A percentile compares a stretch with the other conserved stretches of the same genome.
phyloP scores from a whole-genome alignment of 768 basidiomycete genomes.

The Rhodotorula taiwanensis region DNA sequence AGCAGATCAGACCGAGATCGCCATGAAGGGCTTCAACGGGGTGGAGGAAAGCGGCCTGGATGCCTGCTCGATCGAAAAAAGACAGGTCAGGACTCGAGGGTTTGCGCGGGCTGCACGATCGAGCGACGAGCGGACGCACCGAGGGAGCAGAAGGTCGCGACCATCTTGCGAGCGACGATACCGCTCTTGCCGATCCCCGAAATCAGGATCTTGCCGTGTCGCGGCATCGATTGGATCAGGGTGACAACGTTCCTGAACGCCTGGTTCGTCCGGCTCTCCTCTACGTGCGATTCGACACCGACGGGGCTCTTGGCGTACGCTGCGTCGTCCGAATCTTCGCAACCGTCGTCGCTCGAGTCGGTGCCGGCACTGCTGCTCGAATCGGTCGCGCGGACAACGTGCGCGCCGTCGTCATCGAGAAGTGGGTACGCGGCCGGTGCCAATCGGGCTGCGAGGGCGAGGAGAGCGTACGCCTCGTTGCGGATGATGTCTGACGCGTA shows the following conservation, averaged over 20 bases:
- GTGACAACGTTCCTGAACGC: conserved; percentile 35
- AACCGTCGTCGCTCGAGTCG: conserved; percentile 4
- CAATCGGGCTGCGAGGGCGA: conserved; percentile 39
- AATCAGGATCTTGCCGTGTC: conserved; percentile 36
- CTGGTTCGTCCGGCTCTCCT: conserved; percentile 28
- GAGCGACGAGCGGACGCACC: conserved; percentile 23
- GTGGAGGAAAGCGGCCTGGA: conserved; percentile 39
- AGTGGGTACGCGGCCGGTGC: conserved; percentile 27
- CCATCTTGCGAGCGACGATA: conserved; percentile 39
- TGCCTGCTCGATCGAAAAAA: conserved; percentile 17
- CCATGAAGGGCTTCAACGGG: conserved; percentile 41
- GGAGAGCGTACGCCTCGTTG: conserved; percentile 40
- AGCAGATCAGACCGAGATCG: conserved; percentile 40
- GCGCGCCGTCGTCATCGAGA: conserved; percentile 13
- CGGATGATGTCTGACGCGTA: conserved; percentile 37
- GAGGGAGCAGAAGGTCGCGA: conserved; percentile 40
- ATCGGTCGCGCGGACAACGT: neutral
- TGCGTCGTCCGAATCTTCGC: conserved; percentile 5
- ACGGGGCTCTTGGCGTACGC: neutral
- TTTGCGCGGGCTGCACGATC: too few relatives aligned
- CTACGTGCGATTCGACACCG: neutral
- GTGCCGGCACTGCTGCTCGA: neutral
- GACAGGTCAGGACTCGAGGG: too few relatives aligned
- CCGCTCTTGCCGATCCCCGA: conserved; percentile 41
- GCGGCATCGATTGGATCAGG: conserved; percentile 25